Conservation (phyloP, 2,329 filamentous ascomycete species). For the Pezicula carpinea region DNA sequence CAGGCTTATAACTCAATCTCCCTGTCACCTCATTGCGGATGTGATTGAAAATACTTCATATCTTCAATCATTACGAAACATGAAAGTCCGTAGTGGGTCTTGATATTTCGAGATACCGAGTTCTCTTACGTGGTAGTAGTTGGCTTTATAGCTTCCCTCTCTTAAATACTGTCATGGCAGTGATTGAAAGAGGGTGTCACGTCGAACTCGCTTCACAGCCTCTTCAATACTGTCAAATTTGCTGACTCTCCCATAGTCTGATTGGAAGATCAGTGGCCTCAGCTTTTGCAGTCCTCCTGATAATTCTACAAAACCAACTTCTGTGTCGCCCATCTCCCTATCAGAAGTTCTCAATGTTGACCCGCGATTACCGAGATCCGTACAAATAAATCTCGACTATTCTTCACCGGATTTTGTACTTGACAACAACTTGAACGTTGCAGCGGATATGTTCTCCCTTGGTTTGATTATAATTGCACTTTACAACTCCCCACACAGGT, state of each 20-base stretch:
- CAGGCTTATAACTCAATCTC: too few species aligned
- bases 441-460: conserved; percentile 90
- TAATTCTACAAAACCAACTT: conserved; percentile 67
- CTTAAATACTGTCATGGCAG: too few species aligned
- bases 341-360: conserved; percentile 83
- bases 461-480: conserved; percentile 83
- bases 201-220: too few species aligned
- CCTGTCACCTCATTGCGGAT: too few species aligned
- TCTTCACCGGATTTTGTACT: conserved; percentile 92
- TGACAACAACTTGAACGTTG: conserved; percentile 78
- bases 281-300: conserved; percentile 82
- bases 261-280: conserved; percentile 98
- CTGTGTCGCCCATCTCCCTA: conserved; percentile 74
- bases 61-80: too few species aligned
- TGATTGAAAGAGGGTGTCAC: too few species aligned
- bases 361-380: conserved; percentile 70
- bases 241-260: conserved; percentile 56
- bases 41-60: too few species aligned
- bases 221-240: conserved; percentile 5
- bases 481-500: conserved; percentile 91
- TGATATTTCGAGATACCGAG: too few species aligned
- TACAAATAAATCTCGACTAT: conserved; percentile 90
- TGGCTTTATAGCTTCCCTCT: too few species aligned
- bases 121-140: too few species aligned
- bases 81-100: too few species aligned